phyloP scores from a whole-genome alignment of 1,139 yeast species.

The Lodderomyces metapsilosis region DNA sequence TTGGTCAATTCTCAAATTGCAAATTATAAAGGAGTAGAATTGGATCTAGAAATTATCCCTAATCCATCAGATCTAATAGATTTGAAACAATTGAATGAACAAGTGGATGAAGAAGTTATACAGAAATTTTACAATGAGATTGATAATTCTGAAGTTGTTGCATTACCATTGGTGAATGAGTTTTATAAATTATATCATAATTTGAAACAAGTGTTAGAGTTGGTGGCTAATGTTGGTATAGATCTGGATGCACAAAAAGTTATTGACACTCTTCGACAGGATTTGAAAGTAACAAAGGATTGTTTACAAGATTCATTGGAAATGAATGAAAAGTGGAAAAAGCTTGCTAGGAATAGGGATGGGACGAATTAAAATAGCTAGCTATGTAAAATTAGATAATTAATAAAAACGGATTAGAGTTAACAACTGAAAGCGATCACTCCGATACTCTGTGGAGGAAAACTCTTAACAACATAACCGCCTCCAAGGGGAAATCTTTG shows the following conservation, averaged over 20 bases:
- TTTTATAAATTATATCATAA: constrained; percentile 30
- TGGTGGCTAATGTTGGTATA: background rate
- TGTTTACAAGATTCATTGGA: constrained; percentile 48
- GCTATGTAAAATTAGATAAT: too few species aligned
- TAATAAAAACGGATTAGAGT: too few species aligned
- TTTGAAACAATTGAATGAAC: constrained; percentile 17
- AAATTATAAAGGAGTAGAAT: constrained; percentile 9
- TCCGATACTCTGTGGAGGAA: too few species aligned
- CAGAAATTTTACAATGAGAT: constrained; percentile 29
- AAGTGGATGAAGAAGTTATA: constrained; percentile 19
- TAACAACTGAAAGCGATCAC: too few species aligned
- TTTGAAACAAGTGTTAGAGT: constrained; percentile 14
- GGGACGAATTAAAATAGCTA: too few species aligned
- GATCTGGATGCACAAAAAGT: constrained; percentile 12
- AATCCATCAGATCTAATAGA: constrained; percentile 38
- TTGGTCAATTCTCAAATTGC: constrained; percentile 18
- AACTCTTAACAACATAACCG: constrained; percentile 31
- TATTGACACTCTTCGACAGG: constrained; percentile 30
- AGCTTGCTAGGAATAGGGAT: constrained; percentile 11
- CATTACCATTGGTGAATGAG: constrained; percentile 35
- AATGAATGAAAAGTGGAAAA: constrained; percentile 49
- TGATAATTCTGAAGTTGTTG: constrained; percentile 36
- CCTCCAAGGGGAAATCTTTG: constrained; percentile 32
- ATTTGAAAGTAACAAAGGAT: constrained; percentile 34
- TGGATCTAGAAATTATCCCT: constrained; percentile 18